These are phyloP conservation scores for Tubosaeta sp. DNA, from an alignment of 768 basidiomycete species.

Conservation along the genomic window DNA sequence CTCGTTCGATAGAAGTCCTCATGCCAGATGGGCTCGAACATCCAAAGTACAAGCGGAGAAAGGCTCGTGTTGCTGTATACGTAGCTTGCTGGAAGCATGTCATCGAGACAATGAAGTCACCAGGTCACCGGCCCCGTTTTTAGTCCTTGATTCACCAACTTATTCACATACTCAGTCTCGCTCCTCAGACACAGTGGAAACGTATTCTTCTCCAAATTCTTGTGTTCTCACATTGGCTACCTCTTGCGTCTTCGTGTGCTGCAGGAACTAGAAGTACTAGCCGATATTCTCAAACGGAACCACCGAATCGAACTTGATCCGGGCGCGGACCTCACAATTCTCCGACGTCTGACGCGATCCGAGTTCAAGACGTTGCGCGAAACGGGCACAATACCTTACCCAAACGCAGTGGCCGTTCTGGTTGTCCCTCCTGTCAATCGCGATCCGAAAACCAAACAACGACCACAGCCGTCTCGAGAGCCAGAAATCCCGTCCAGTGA, in stretches of 20 bases:
- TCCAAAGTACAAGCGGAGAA: conserved; percentile 49
- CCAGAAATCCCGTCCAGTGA: conserved; percentile 26
- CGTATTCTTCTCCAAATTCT: conserved; percentile 36
- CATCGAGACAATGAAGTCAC: conserved; percentile 34
- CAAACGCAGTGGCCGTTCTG: conserved; percentile 61
- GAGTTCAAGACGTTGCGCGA: conserved; percentile 52
- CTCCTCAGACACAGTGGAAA: conserved; percentile 28
- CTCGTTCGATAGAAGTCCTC: conserved; percentile 28
- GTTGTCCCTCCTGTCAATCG: conserved; percentile 64
- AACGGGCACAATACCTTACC: conserved; percentile 45
- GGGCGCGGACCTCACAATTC: conserved; percentile 34
- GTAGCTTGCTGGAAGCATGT: conserved; percentile 57
- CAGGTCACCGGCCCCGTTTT: conserved; percentile 31
- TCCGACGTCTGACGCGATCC: conserved; percentile 60
- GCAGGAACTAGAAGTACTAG: conserved; percentile 67
- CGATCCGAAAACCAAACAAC: conserved; percentile 41
- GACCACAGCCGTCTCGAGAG: conserved; percentile 39
- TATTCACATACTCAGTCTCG: conserved; percentile 11
- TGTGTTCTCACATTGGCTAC: conserved; percentile 57
- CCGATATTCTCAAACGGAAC: conserved; percentile 20
- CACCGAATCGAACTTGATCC: conserved; percentile 1
- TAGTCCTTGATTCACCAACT: background rate
- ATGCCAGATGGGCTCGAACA: conserved; percentile 67
- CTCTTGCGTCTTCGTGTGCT: conserved; percentile 68
- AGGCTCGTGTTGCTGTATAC: conserved; percentile 46